These are phyloP conservation scores for Lactarius tabidus DNA, from an alignment of 768 basidiomycete genomes.

Conservation along the genomic window DNA sequence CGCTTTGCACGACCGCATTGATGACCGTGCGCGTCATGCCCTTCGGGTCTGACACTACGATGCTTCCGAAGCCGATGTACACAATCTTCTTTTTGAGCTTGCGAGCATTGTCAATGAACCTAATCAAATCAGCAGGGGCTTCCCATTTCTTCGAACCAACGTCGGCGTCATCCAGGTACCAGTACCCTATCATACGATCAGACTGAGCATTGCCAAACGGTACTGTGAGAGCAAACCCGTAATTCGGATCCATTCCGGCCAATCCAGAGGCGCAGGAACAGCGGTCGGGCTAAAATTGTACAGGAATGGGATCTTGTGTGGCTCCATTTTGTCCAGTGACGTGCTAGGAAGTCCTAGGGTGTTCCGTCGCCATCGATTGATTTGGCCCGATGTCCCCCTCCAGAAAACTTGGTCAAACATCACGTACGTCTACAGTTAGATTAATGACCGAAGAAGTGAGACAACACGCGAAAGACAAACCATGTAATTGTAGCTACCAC, in stretches of 20 bases:
- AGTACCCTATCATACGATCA: constrained; percentile 62
- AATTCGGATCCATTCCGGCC: constrained; percentile 98
- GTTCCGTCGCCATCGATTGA: constrained; percentile 90
- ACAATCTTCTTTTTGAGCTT: constrained; percentile 80
- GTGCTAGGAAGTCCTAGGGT: constrained; percentile 72
- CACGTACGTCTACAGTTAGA: constrained; percentile 66
- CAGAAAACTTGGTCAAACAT: constrained; percentile 99
- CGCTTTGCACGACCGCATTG: constrained; percentile 82
- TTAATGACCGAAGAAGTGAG: constrained; percentile 11
- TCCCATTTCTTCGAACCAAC: constrained; percentile 87
- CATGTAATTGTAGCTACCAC: constrained; percentile 98
- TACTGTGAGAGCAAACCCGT: constrained; percentile 49
- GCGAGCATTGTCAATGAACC: constrained; percentile 80
- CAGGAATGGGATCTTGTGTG: constrained; percentile 95
- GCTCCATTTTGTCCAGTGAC: constrained; percentile 91
- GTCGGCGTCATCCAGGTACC: constrained; percentile 94
- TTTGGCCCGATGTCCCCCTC: constrained; percentile 89
- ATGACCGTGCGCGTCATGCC: constrained; percentile 89
- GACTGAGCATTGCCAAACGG: neutral
- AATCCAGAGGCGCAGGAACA: constrained; percentile 92
- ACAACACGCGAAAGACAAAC: constrained; percentile 37
- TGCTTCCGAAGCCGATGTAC: constrained; percentile 97
- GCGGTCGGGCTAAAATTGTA: constrained; percentile 94
- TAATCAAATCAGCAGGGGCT: constrained; percentile 72
- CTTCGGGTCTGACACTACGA: constrained; percentile 93